Base-by-base conservation (phyloP, 2,329 filamentous ascomycete genomes). In the Ophiostoma sp. region DNA sequence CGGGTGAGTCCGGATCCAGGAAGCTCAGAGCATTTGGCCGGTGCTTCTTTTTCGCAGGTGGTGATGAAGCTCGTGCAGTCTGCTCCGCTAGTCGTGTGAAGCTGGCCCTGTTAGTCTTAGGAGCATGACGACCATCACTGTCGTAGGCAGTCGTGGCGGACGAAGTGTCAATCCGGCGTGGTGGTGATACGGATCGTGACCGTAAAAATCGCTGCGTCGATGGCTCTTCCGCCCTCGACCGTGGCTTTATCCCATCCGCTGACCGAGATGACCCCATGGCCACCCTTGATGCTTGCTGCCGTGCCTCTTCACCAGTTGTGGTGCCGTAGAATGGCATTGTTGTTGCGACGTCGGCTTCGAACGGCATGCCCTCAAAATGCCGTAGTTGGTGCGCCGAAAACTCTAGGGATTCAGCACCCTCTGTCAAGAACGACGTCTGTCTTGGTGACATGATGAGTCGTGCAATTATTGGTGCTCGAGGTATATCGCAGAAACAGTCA, bases 1-100 rank as follows among this genome's bases (percentile, higher is more conserved):
- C 83, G 64, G 88, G 85, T 74, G 89, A 89, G 74, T 89, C 89
- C 69, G 85, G 84, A 78, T 90, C 88, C 74, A 90, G 84, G 78
- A 88, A 90, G 77, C 86, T 86, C 55, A 90, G 81, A 28, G 82
- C 82, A 73, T 83, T 80, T 8, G 81, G 81, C 59, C 77, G 76
- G 45, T 74, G 70, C 33, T 75, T 71, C 39, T 50, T 52, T 11
- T 63, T 72, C 0, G 25, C 31, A 2, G 48, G 39, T 31, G 72
- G 68, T 5, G 59, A 50, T 6, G 72, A 7, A 4, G 68, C 45
- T 1, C 28, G 42, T 8, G 6, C 22, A 7, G 57, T 7, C 5
- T 36, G 22, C n/a, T 15, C 57, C n/a, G 57, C 25, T 36, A 39
- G n/a, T 5, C 11, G 36, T 2, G 11, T 1, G 8, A 42, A 36